Percentiles rank a stretch among this genome's conserved stretches.
These are phyloP conservation scores for Alternaria atra DNA, from an alignment of 2,329 filamentous ascomycete genomes.

Conservation along the genomic window DNA sequence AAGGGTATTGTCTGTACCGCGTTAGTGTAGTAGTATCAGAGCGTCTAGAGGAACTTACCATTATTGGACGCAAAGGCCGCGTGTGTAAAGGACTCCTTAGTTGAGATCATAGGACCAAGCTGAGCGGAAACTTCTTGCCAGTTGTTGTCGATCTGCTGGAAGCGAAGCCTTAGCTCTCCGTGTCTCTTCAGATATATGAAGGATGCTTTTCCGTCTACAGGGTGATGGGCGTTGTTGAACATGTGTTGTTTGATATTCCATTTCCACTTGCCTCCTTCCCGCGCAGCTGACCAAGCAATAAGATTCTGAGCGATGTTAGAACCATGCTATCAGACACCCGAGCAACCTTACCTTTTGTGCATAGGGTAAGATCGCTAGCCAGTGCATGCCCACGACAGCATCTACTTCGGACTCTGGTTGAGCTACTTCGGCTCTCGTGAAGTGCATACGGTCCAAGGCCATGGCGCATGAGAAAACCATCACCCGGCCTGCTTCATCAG, in stretches of 20 bases:
- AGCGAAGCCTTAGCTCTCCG: constrained; percentile 78
- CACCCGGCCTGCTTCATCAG: constrained; percentile 81
- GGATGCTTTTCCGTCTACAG: constrained; percentile 73
- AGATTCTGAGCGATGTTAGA: constrained; percentile 39
- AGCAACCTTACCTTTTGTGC: constrained; percentile 45
- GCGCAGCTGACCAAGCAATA: constrained; percentile 53
- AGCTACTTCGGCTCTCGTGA: constrained; percentile 68
- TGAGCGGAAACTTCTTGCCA: constrained; percentile 78
- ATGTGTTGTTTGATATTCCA: constrained; percentile 74
- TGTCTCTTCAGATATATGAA: constrained; percentile 79
- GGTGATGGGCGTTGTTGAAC: constrained; percentile 76
- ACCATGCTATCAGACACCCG: not conserved
- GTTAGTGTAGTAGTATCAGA: constrained; percentile 6
- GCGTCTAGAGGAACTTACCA: constrained; percentile 65
- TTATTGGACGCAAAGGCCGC: constrained; percentile 68
- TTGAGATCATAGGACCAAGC: constrained; percentile 75
- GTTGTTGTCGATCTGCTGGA: constrained; percentile 75
- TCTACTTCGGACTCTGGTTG: constrained; percentile 79
- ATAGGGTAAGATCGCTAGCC: constrained; percentile 67
- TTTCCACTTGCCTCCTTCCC: constrained; percentile 64
- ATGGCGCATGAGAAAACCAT: constrained; percentile 76
- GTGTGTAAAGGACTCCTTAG: constrained; percentile 57
- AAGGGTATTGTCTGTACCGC: constrained; percentile 57
- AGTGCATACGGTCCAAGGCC: constrained; percentile 75
- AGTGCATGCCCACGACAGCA: constrained; percentile 83